phyloP scores from a whole-genome alignment of 805 yeast species.

The Dipodascus albidus region DNA sequence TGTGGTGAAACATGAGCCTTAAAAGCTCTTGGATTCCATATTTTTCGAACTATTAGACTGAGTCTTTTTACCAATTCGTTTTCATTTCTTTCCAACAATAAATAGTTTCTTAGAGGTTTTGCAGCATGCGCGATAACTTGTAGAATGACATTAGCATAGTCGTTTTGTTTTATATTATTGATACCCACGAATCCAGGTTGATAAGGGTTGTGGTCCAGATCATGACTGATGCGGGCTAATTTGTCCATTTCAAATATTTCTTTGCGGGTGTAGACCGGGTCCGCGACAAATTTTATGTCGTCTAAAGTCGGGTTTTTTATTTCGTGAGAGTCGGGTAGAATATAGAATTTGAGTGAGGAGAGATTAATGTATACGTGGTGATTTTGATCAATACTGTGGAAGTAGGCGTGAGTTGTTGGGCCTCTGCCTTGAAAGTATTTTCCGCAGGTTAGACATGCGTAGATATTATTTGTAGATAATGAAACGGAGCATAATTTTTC shows the following conservation, averaged over 20 bases:
- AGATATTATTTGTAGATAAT: slow-evolving; percentile 47
- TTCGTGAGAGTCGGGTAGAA: slow-evolving; percentile 53
- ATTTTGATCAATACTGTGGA: slow-evolving; percentile 49
- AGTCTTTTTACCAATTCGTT: slow-evolving; percentile 33
- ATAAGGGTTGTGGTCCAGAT: slow-evolving; percentile 37
- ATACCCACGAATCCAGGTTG: slow-evolving; percentile 57
- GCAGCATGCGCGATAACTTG: slow-evolving; percentile 44
- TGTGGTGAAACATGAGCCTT: slow-evolving; percentile 56
- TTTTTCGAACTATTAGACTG: slow-evolving; percentile 38
- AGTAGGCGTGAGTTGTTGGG: slow-evolving; percentile 50
- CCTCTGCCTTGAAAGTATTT: slow-evolving; percentile 61
- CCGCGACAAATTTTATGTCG: slow-evolving; percentile 41
- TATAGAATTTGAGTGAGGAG: slow-evolving; percentile 35
- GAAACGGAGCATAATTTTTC: slow-evolving; percentile 58
- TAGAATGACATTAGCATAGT: slow-evolving; percentile 46
- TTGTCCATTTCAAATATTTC: slow-evolving; percentile 28
- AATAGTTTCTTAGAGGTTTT: slow-evolving; percentile 34
- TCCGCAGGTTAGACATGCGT: slow-evolving; percentile 67
- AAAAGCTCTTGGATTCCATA: slow-evolving; percentile 55
- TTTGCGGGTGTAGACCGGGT: slow-evolving; percentile 36
- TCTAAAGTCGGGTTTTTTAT: slow-evolving; percentile 30
- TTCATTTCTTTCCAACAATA: slow-evolving; percentile 23
- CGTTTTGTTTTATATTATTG: slow-evolving; percentile 40
- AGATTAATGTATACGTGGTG: slow-evolving; percentile 58
- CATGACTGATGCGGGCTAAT: slow-evolving; percentile 22